Percentiles rank a stretch among this genome's conserved stretches.
phyloP scores from a whole-genome alignment of 2,329 filamentous ascomycete genomes.

The Exophiala lecanii-corni region DNA sequence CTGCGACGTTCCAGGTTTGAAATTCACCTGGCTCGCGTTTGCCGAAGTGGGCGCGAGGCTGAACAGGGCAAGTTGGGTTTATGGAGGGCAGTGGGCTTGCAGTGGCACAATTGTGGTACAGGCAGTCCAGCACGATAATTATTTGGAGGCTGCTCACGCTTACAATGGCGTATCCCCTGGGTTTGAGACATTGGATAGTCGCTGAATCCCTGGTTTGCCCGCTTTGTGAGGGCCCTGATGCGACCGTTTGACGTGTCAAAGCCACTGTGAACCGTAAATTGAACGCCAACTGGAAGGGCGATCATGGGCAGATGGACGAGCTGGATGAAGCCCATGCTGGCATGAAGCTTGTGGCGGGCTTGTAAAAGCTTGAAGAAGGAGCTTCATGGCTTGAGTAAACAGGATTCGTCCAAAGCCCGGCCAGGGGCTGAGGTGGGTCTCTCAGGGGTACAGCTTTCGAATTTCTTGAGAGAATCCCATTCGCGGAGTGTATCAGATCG shows the following conservation, averaged over 20 bases:
- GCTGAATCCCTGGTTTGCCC: background rate
- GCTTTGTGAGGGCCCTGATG: background rate
- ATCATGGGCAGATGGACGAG: too few relatives aligned
- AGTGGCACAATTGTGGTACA: too few relatives aligned
- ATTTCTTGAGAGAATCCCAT: constrained; percentile 1
- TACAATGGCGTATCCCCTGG: too few relatives aligned
- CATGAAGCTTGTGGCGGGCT: background rate
- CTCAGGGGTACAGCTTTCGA: background rate
- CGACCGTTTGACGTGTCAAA: background rate
- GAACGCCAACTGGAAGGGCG: too few relatives aligned
- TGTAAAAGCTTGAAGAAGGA: constrained; percentile 2
- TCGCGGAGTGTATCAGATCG: too few relatives aligned
- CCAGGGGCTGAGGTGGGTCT: background rate
- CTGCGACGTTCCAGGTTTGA: background rate
- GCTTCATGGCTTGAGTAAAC: background rate
- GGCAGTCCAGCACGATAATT: too few relatives aligned
- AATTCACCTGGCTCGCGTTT: background rate
- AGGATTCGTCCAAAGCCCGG: background rate
- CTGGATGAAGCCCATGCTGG: background rate
- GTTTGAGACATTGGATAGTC: constrained; percentile 4
- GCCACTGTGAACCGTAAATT: too few relatives aligned
- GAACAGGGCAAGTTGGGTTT: background rate
- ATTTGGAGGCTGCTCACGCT: too few relatives aligned
- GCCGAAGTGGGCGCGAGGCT: constrained; percentile 1
- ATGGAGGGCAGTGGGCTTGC: background rate